Conservation (phyloP, 257 asterid genomes). For the Paulownia fortunei region DNA sequence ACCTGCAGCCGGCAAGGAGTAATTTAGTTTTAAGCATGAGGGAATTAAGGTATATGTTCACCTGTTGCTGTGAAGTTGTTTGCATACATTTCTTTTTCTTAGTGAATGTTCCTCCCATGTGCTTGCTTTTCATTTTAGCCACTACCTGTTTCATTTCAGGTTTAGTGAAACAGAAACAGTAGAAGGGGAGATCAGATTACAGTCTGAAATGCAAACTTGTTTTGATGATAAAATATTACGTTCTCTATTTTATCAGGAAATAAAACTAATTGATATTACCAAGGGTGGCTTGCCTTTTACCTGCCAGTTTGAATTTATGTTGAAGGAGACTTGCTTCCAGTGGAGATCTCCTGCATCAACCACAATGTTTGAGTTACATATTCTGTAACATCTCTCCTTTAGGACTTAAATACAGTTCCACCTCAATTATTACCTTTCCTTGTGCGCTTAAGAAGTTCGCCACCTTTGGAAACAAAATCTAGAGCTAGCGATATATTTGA, state of each 20-base stretch:
- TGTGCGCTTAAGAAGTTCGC: constrained; percentile 82
- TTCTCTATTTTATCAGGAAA: no score
- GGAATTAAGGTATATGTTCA: constrained; percentile 12
- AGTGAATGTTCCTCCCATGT: constrained; percentile 90
- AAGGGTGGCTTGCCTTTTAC: constrained; percentile 32
- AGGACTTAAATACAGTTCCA: constrained; percentile 5
- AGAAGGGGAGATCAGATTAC: background rate
- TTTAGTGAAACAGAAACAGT: background rate
- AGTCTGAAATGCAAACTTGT: background rate
- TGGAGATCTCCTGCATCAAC: constrained; percentile 81
- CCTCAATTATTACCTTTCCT: constrained; percentile 64
- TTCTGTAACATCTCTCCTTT: background rate
- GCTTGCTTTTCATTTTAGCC: constrained; percentile 85
- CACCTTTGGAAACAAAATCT: constrained; percentile 68
- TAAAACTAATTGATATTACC: background rate
- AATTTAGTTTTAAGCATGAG: constrained; percentile 13
- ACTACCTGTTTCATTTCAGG: constrained; percentile 67
- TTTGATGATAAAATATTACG: no score
- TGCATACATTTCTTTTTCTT: constrained; percentile 90
- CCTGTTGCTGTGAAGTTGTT: background rate
- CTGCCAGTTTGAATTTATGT: constrained; percentile 69
- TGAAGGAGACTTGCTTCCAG: constrained; percentile 84
- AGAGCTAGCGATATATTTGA: constrained; percentile 49
- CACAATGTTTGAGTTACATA: background rate
- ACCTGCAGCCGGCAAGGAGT: constrained; percentile 39